Evolutionary conservation across 192 early-diverging fungal species (phyloP).

Genomic region (Phycomyces blakesleeanus): DNA sequence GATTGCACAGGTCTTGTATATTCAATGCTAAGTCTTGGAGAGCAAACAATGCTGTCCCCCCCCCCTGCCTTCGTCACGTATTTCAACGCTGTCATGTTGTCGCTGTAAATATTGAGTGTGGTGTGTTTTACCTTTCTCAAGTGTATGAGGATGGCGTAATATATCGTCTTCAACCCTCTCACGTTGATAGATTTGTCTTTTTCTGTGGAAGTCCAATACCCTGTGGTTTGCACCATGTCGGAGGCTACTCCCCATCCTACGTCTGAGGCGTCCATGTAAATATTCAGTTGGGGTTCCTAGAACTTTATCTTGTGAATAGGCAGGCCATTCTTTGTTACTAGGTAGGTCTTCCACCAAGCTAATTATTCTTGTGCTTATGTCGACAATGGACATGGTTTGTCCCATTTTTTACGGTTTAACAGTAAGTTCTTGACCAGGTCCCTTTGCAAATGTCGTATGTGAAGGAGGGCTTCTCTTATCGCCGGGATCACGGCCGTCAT

Average conservation of each 20-base stretch:
- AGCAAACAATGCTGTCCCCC: constrained; percentile 5
- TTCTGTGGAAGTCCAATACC: constrained; percentile 10
- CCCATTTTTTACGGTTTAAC: neutral
- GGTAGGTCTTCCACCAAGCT: constrained; percentile 3
- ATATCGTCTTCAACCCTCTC: constrained; percentile 13
- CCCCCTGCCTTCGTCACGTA: constrained; percentile 9
- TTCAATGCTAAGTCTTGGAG: constrained; percentile 9
- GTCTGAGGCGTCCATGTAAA: constrained; percentile 15
- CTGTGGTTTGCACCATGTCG: neutral
- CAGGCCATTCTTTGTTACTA: neutral
- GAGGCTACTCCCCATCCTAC: constrained; percentile 14
- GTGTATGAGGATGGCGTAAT: constrained; percentile 4
- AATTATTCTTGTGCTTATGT: neutral
- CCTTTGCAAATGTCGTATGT: constrained; percentile 10
- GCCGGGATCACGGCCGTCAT: constrained; percentile 18
- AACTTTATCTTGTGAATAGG: neutral
- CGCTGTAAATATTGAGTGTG: neutral
- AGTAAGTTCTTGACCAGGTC: neutral
- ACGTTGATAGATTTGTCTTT: constrained; percentile 9
- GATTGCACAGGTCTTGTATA: constrained; percentile 4
- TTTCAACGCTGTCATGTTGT: constrained; percentile 25
- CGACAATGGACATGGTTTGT: constrained; percentile 7
- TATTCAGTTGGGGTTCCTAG: neutral
- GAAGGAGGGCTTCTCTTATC: constrained; percentile 8
- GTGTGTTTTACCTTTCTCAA: neutral